Conservation (phyloP, 2,329 filamentous ascomycete species). For the Botryosphaeria agaves region DNA sequence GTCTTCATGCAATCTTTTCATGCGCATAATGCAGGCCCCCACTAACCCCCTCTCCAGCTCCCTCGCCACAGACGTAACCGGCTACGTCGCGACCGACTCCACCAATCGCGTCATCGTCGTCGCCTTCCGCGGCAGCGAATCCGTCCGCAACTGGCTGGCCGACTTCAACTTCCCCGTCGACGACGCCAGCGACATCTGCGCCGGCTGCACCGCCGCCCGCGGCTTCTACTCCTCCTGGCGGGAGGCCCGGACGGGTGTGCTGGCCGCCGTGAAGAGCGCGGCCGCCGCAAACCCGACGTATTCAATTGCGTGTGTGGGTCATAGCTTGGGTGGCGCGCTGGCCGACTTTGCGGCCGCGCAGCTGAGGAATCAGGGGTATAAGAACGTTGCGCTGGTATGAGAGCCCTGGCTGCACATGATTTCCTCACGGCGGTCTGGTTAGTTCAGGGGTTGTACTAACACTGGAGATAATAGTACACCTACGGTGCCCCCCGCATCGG, state of each 20-base stretch:
- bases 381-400: slow-evolving; percentile 23
- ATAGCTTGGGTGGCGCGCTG: slow-evolving; percentile 51
- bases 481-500: slow-evolving; percentile 52
- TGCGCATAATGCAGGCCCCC: too few relatives aligned
- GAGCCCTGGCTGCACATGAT: neutral
- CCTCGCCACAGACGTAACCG: slow-evolving; percentile 23
- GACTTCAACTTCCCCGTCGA: slow-evolving; percentile 29
- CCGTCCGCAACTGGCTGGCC: slow-evolving; percentile 43
- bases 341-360: slow-evolving; percentile 41
- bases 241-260: slow-evolving; percentile 29
- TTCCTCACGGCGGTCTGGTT: slow-evolving; percentile 17
- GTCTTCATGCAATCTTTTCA: too few relatives aligned
- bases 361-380: slow-evolving; percentile 30
- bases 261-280: slow-evolving; percentile 28
- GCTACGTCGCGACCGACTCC: slow-evolving; percentile 27
- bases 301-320: slow-evolving; percentile 42
- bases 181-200: slow-evolving; percentile 21
- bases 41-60: slow-evolving; percentile 7
- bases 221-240: slow-evolving; percentile 45
- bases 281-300: slow-evolving; percentile 31
- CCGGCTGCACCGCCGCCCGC: slow-evolving; percentile 33
- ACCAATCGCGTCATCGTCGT: slow-evolving; percentile 36
- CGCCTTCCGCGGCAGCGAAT: slow-evolving; percentile 40
- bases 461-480: slow-evolving; percentile 30
- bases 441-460: too few relatives aligned